Percentiles rank a stretch among this genome's conserved stretches.
Evolutionary conservation across 108 stramenopile species (phyloP).

Genomic region (Cyclostephanos tholiformis): DNA sequence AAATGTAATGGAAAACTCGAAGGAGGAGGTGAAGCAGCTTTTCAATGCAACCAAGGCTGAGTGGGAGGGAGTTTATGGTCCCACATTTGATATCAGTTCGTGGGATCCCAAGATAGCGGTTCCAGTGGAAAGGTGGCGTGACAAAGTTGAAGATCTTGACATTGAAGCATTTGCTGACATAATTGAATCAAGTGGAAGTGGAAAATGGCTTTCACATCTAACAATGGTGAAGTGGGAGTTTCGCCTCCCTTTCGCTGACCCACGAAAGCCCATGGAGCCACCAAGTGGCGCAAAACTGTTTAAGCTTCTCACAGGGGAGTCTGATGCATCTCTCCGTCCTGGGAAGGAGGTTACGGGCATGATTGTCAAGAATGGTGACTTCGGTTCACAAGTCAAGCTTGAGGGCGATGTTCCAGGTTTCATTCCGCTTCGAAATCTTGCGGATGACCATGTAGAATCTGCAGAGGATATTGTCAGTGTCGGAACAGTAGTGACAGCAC

Average conservation of each 20-base stretch:
- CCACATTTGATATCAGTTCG: conserved; percentile 68
- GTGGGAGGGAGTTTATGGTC: conserved; percentile 79
- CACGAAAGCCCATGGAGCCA: conserved; percentile 83
- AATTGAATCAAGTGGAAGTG: conserved; percentile 69
- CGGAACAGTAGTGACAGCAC: conserved; percentile 79
- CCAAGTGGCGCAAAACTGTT: conserved; percentile 78
- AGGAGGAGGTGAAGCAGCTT: conserved; percentile 70
- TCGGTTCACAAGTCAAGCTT: conserved; percentile 88
- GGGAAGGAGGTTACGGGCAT: conserved; percentile 89
- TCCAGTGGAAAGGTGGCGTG: conserved; percentile 76
- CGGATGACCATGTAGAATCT: conserved; percentile 87
- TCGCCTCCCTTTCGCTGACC: conserved; percentile 83
- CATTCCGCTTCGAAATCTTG: conserved; percentile 78
- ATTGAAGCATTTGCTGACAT: conserved; percentile 84
- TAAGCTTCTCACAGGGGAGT: conserved; percentile 85
- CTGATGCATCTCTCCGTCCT: conserved; percentile 79
- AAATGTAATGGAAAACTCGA: conserved; percentile 85
- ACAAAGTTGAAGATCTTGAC: conserved; percentile 89
- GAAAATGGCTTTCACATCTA: conserved; percentile 82
- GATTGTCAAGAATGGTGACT: conserved; percentile 79
- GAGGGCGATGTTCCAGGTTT: conserved; percentile 89
- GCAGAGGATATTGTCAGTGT: conserved; percentile 82
- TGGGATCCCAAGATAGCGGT: conserved; percentile 83
- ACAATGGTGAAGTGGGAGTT: conserved; percentile 94
- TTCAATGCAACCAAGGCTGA: conserved; percentile 77